A percentile compares a stretch with the other conserved stretches of the same genome.
phyloP scores from a whole-genome alignment of 2,329 filamentous ascomycete species.

The Neofusicoccum laricinum region DNA sequence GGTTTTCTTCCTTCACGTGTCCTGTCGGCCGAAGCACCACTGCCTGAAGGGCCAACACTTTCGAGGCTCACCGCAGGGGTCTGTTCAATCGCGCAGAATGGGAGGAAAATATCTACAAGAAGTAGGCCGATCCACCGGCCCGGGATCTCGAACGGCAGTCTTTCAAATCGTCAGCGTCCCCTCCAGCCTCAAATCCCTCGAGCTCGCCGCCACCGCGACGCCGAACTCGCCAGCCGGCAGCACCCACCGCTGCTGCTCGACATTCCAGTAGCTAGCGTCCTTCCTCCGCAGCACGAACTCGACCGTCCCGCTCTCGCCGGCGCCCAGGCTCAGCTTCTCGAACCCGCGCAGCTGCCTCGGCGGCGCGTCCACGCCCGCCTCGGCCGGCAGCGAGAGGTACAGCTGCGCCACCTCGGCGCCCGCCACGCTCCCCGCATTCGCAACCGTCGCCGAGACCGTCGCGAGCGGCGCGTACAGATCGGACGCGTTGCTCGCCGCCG shows the following conservation, averaged over 20 bases:
- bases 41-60: too few species aligned
- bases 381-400: conserved; percentile 33
- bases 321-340: conserved; percentile 31
- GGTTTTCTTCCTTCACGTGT: too few species aligned
- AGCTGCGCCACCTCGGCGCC: conserved; percentile 40
- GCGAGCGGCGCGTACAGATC: conserved; percentile 36
- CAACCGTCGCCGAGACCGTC: conserved; percentile 33
- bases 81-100: too few species aligned
- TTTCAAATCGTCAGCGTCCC: conserved; percentile 20
- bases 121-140: too few species aligned
- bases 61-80: too few species aligned
- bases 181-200: conserved; percentile 30
- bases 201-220: conserved; percentile 33
- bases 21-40: too few species aligned
- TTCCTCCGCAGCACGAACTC: conserved; percentile 34
- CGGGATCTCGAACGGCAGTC: too few species aligned
- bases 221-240: conserved; percentile 33
- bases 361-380: conserved; percentile 25
- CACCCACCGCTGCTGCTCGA: conserved; percentile 31
- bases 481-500: conserved; percentile 20
- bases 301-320: conserved; percentile 29
- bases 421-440: conserved; percentile 32
- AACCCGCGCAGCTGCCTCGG: conserved; percentile 38
- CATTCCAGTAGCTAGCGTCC: conserved; percentile 37
- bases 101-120: too few species aligned